Evolutionary conservation across 2,329 filamentous ascomycete species (phyloP), one percentile per base, ranked within the genome.

Genomic region (Nothophaeocryptopus gaeumannii): DNA sequence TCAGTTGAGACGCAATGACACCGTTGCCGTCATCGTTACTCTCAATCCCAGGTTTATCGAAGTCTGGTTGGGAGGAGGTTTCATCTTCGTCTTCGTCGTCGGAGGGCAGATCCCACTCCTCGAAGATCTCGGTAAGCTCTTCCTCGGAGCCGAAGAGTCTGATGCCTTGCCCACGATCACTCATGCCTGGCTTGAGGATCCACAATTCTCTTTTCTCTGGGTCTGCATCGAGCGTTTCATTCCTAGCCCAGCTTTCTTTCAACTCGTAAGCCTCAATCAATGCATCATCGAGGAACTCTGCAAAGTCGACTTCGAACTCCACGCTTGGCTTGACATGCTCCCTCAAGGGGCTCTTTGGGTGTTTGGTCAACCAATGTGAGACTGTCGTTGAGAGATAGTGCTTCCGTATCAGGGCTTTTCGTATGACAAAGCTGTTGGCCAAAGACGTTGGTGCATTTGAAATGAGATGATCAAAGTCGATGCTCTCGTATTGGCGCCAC

Each of bases 111-210:
- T 96, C 92, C 90, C 93, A 99, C 49, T 82, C 85, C 59, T 96
- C 89, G 64, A 97, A 99, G 46, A 99, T 93, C 11, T 67, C 78
- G 53, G 86, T 85, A n/a, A 99, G 74, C 65, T 95, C 85, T 48
- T 85, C 83, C 74, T 93, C 88, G 2, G 83, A 89, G 61, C 83
- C 88, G 69, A 99, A 99, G 0, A 99, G 74, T 34, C 89, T 76
- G 50, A 99, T 96, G 1, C 93, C 93, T 67, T 96, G 91, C 0
- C 92, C 93, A 16, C 92, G 81, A 67, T 99, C 93, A 68, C 89
- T 96, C 93, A 99, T 97, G 8, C 92, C 87, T 0, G 93, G 92
- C 72, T 99, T 99, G 52, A 99, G 70, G 58, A 99, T 97, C 93
- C 93, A 99, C 92, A 92, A 99, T 67, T 95, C 83, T 39, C 71